Evolutionary conservation across 495 filamentous ascomycete species (phyloP), one percentile per base, ranked within the genome.

Genomic region (Xylaria grammica): DNA sequence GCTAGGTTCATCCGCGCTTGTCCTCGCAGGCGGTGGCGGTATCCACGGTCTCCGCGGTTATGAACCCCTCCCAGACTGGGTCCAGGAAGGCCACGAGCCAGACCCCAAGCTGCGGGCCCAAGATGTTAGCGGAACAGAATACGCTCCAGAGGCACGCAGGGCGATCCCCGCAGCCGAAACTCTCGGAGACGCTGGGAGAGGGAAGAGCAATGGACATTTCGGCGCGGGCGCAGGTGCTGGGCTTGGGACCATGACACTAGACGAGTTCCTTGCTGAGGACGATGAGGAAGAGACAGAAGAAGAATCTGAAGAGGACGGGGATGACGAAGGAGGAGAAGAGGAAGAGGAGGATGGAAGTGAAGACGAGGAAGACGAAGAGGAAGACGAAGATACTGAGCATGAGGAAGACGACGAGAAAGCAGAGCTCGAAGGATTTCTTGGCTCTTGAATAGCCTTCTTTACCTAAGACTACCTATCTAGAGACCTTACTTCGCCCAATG

Each of bases 231-330:
- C 64, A 52, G 24, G 69, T 52, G 57, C 67, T 30, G 55, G 68
- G 38, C 78, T 82, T 55, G 87, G 80, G 10, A 80, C 77, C 6
- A 97, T 94, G 85, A 89, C 85, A 20, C 78, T 97, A 67, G 90
- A 97, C 79, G 90, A 97, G 74, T 98, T 95, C 92, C 80, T 97
- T 60, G 89, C 83, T 24, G 91, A 92, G 59, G 86, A 87, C 40
- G 74, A 74, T 24, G 63, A 66, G 9, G 66, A 74, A n/a, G 74
- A 73, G 27, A 75, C 75, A 50, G 79, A 82, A 30, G 77, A 77
- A 5, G 74, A 84, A 24, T 86, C 87, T 10, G 83, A 83, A 6
- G 79, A 82, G 1, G 84, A 86, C 1, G 81, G 82, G 0, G 85
- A 77, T 30, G 82, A 82, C 4, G 78, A 79, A 0, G 81, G 82